A percentile compares a stretch with the other conserved stretches of the same genome.
Conservation (phyloP, 768 basidiomycete species). For the Russula sp. region DNA sequence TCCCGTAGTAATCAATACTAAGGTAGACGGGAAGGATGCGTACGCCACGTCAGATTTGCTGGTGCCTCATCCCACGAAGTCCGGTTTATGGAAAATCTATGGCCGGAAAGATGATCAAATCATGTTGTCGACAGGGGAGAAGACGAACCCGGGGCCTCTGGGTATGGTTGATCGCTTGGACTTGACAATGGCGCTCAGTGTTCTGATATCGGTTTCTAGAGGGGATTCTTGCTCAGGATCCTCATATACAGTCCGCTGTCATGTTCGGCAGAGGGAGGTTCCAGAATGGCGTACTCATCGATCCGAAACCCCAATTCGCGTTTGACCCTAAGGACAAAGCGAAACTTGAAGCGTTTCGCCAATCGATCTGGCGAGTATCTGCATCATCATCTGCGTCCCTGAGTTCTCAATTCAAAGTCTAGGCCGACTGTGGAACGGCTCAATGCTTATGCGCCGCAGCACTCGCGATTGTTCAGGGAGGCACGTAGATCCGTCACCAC, state of each 20-base stretch:
- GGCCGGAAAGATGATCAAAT: conserved; percentile 31
- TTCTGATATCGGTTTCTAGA: conserved; percentile 30
- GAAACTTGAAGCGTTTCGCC: conserved; percentile 27
- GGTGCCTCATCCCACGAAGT: conserved; percentile 38
- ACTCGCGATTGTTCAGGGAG: conserved; percentile 45
- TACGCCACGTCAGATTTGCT: conserved; percentile 43
- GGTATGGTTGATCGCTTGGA: conserved; percentile 18
- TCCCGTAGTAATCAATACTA: conserved; percentile 31
- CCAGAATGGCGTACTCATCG: conserved; percentile 32
- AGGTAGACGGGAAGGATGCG: conserved; percentile 34
- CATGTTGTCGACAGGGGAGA: conserved; percentile 32
- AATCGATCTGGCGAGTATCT: conserved; percentile 19
- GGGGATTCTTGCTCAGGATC: conserved; percentile 31
- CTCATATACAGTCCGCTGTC: conserved; percentile 28
- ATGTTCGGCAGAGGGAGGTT: conserved; percentile 34
- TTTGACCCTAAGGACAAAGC: conserved; percentile 27
- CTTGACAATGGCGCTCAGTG: too few species aligned
- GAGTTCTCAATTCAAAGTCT: not conserved
- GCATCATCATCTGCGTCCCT: not conserved
- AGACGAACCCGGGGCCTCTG: conserved; percentile 32
- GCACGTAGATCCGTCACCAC: conserved; percentile 23
- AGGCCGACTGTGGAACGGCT: conserved; percentile 39
- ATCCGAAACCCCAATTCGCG: conserved; percentile 27
- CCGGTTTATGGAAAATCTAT: conserved; percentile 32
- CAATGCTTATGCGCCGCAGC: conserved; percentile 39